Evolutionary conservation across 1,284 basidiomycete species (phyloP).

Genomic region (Ceratobasidium sp.): DNA sequence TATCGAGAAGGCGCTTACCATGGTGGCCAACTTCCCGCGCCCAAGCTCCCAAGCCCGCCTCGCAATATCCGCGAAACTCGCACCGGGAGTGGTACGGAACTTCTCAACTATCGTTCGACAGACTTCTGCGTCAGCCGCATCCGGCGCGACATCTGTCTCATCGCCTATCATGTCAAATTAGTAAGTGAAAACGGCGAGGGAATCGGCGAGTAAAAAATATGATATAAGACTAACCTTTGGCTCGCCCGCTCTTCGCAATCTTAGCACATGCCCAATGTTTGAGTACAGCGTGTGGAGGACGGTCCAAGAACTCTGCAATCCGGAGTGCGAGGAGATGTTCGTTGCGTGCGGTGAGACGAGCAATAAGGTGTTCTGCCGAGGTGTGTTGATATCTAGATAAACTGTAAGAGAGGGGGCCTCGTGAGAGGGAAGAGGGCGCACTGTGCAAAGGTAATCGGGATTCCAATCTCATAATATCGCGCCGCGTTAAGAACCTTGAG

Average conservation of each 20-base stretch:
- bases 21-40: conserved; percentile 86
- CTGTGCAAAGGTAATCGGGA: conserved; percentile 94
- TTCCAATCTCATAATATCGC: conserved; percentile 90
- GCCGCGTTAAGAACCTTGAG: conserved; percentile 97
- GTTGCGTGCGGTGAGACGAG: conserved; percentile 87
- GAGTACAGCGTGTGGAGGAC: conserved; percentile 89
- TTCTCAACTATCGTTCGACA: conserved; percentile 89
- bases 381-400: conserved; percentile 77
- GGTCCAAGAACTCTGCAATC: conserved; percentile 86
- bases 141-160: conserved; percentile 63
- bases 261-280: conserved; percentile 98
- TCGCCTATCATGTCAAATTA: conserved; percentile 55
- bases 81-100: conserved; percentile 74
- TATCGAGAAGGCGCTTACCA: conserved; percentile 64
- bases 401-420: background rate
- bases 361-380: conserved; percentile 83
- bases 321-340: conserved; percentile 92
- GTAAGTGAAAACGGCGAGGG: background rate
- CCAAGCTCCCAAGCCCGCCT: conserved; percentile 95
- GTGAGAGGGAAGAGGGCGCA: conserved; percentile 56
- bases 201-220: background rate
- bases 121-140: conserved; percentile 79
- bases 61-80: conserved; percentile 96
- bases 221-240: conserved; percentile 16
- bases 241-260: conserved; percentile 64